These are phyloP conservation scores for Mucor velutinosus DNA, from an alignment of 371 early-diverging fungal genomes.

Conservation along the genomic window DNA sequence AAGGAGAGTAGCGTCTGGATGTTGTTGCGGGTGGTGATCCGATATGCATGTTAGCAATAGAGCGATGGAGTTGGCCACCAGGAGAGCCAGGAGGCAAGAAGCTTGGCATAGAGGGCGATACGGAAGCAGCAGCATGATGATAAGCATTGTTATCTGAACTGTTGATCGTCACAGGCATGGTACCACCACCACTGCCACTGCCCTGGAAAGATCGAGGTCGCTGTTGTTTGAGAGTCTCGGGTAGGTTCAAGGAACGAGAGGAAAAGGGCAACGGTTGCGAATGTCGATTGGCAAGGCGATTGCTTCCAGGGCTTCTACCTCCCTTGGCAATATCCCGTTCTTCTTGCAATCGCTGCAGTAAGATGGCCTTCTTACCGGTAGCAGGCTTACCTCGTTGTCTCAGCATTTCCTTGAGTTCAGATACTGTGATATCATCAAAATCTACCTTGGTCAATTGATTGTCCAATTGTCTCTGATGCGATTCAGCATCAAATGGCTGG, in stretches of 20 bases:
- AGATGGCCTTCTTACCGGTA: slow-evolving; percentile 72
- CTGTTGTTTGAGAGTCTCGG: background rate
- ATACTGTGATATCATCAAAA: slow-evolving; percentile 78
- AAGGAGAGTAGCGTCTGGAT: slow-evolving; percentile 36
- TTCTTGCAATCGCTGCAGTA: slow-evolving; percentile 63
- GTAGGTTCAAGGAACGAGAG: background rate
- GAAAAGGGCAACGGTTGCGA: slow-evolving; percentile 27
- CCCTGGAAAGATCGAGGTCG: slow-evolving; percentile 19
- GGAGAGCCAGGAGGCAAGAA: slow-evolving; percentile 24
- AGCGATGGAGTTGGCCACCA: slow-evolving; percentile 28
- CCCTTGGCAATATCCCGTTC: slow-evolving; percentile 43
- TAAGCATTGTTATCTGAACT: background rate
- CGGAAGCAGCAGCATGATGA: slow-evolving; percentile 17
- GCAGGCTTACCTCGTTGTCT: slow-evolving; percentile 71
- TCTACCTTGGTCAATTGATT: slow-evolving; percentile 66
- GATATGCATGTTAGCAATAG: slow-evolving; percentile 37
- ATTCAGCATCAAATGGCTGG: slow-evolving; percentile 47
- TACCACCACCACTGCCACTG: slow-evolving; percentile 4
- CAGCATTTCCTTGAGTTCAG: slow-evolving; percentile 76
- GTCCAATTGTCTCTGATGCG: slow-evolving; percentile 57
- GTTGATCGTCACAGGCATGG: slow-evolving; percentile 1
- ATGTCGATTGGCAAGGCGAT: slow-evolving; percentile 9
- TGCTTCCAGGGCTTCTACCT: slow-evolving; percentile 10
- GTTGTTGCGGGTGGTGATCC: slow-evolving; percentile 27
- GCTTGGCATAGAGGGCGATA: slow-evolving; percentile 15